Percentiles rank a stretch among this genome's conserved stretches.
phyloP scores from a whole-genome alignment of 2,329 filamentous ascomycete genomes.

The Stemphylium lycopersici region DNA sequence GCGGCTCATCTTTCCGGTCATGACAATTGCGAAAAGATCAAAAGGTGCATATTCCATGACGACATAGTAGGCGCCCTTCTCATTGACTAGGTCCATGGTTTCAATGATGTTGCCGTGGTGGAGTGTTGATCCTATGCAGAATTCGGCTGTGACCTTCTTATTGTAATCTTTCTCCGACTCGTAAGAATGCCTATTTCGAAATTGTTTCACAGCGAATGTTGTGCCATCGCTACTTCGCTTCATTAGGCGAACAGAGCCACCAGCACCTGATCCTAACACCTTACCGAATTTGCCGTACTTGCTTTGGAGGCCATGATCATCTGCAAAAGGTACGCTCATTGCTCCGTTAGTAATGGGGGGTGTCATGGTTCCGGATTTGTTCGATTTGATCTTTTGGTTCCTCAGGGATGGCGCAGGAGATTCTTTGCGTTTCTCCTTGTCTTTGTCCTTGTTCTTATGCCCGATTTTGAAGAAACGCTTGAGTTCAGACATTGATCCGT shows the following conservation, averaged over 20 bases:
- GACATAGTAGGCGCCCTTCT: slow-evolving; percentile 94
- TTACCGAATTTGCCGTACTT: slow-evolving; percentile 97
- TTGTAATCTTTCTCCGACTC: slow-evolving; percentile 95
- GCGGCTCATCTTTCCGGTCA: slow-evolving; percentile 96
- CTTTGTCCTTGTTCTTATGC: slow-evolving; percentile 59
- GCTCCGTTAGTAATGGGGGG: slow-evolving; percentile 43
- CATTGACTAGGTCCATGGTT: slow-evolving; percentile 93
- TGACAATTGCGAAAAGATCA: slow-evolving; percentile 96
- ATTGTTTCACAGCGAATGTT: slow-evolving; percentile 98
- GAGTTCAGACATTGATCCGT: slow-evolving; percentile 89
- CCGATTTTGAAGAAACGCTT: slow-evolving; percentile 95
- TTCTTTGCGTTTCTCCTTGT: slow-evolving; percentile 60
- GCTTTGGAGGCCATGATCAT: slow-evolving; percentile 86
- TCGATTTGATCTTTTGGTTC: slow-evolving; percentile 55
- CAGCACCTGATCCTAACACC: slow-evolving; percentile 90
- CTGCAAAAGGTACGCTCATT: slow-evolving; percentile 77
- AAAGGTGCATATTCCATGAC: slow-evolving; percentile 99
- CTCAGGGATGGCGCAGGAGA: slow-evolving; percentile 69
- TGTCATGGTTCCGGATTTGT: slow-evolving; percentile 46
- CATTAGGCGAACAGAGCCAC: slow-evolving; percentile 92
- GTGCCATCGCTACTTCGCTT: slow-evolving; percentile 90
- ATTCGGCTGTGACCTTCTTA: slow-evolving; percentile 97
- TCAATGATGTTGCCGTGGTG: slow-evolving; percentile 99
- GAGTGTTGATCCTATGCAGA: slow-evolving; percentile 94
- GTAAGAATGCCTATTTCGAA: slow-evolving; percentile 87